Percentiles rank a stretch among this genome's conserved stretches.
These are phyloP conservation scores for Xerocomus spinulosus DNA, from an alignment of 768 basidiomycete species.

Conservation along the genomic window DNA sequence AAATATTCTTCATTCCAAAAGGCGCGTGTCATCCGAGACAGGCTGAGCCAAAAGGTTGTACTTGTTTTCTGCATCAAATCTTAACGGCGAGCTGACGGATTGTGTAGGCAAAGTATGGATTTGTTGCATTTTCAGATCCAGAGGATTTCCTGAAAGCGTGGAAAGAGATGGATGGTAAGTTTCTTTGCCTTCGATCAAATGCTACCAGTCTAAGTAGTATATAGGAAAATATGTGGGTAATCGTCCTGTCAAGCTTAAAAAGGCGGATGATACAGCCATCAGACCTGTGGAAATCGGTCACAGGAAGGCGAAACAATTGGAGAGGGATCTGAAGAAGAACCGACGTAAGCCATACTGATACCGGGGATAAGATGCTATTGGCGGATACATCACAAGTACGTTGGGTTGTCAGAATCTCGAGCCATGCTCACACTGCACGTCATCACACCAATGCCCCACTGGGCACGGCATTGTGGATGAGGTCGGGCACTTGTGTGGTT, in stretches of 20 bases:
- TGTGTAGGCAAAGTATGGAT: constrained; percentile 87
- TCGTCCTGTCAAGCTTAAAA: constrained; percentile 93
- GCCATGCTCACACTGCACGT: constrained; percentile 20
- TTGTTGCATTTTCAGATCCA: constrained; percentile 96
- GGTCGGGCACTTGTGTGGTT: constrained; percentile 1
- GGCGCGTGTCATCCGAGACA: constrained; percentile 91
- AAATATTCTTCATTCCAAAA: constrained; percentile 93
- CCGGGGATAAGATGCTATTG: not conserved
- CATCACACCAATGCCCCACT: constrained; percentile 5
- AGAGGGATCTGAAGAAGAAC: constrained; percentile 90
- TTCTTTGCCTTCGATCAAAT: not conserved
- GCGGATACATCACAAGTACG: constrained; percentile 24
- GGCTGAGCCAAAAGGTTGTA: constrained; percentile 83
- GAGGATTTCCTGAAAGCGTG: constrained; percentile 98
- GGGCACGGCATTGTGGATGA: constrained; percentile 7
- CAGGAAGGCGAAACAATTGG: constrained; percentile 85
- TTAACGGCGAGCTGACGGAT: constrained; percentile 3
- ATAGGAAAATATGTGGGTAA: constrained; percentile 97
- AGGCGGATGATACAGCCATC: constrained; percentile 83
- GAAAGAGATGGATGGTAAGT: constrained; percentile 98
- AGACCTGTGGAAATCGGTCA: constrained; percentile 91
- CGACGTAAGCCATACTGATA: constrained; percentile 74
- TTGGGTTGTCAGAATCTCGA: constrained; percentile 20
- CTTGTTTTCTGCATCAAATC: not conserved
- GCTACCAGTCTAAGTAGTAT: constrained; percentile 3